Evolutionary conservation across 345 rosid species (phyloP).

Genomic region (Capsella bursapastoris): DNA sequence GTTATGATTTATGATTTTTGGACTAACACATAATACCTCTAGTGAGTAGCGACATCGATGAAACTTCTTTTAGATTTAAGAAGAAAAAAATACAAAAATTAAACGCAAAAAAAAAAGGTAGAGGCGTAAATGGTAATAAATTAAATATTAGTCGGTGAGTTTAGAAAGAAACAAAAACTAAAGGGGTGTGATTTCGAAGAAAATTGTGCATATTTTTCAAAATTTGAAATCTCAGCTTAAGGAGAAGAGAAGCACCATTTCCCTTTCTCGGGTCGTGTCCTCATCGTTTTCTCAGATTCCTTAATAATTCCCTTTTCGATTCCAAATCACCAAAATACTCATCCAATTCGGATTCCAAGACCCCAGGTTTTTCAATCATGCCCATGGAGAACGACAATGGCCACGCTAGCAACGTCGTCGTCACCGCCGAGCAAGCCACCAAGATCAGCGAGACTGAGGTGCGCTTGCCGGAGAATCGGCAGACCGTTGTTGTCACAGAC

Average conservation of each 20-base stretch:
- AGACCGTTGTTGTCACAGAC: constrained; percentile 22
- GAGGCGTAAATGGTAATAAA: not conserved
- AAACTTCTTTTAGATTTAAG: too few species aligned
- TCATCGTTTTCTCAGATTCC: constrained; percentile 46
- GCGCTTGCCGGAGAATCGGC: constrained; percentile 37
- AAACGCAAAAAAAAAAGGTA: not conserved
- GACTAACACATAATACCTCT: too few species aligned
- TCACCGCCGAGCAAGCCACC: constrained; percentile 41
- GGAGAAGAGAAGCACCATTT: constrained; percentile 40
- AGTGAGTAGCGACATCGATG: too few species aligned
- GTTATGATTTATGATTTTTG: too few species aligned
- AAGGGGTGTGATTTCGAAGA: constrained; percentile 17
- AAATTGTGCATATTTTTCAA: constrained; percentile 7
- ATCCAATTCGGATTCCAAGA: constrained; percentile 24
- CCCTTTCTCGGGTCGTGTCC: constrained; percentile 33
- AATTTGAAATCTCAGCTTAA: constrained; percentile 39
- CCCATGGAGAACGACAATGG: constrained; percentile 48
- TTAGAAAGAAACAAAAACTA: constrained; percentile 12
- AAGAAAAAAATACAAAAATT: not conserved
- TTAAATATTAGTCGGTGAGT: constrained; percentile 19
- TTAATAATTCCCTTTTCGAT: constrained; percentile 42
- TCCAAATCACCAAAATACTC: constrained; percentile 1
- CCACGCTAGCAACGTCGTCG: constrained; percentile 41
- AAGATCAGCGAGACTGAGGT: constrained; percentile 39
- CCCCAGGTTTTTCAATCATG: constrained; percentile 38